Evolutionary conservation across 2,329 filamentous ascomycete genomes (phyloP), one percentile per base, ranked within the genome.

Genomic region (Colletotrichum costaricense): DNA sequence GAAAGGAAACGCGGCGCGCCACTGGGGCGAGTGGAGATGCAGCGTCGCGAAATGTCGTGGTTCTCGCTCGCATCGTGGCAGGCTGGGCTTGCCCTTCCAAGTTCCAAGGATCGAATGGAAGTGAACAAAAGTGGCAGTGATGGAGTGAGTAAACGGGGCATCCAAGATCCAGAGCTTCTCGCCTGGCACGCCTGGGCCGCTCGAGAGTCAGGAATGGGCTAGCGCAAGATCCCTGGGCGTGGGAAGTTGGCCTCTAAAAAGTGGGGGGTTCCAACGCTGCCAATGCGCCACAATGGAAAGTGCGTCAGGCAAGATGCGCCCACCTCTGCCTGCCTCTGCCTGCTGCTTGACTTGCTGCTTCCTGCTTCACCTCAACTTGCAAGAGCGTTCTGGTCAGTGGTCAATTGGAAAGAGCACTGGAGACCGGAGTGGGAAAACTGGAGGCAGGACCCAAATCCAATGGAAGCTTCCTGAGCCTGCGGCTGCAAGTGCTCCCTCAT

Each of bases 171-270:
- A 58, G 46, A 8, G 55, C 49, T 35, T 42, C 35, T 42, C 38
- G 38, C 38, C 38, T 42, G 38, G 38, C 38, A 42, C 49, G 38
- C 66, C 65, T 60, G 69, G 59, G 58, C 65, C 52, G 60, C 46
- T 72, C 35, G n/a, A 57, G 59, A 72, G 63, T 69, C 65, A 63
- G 54, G 54, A 63, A 63, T 58, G 58, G 67, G 65, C 69, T 72
- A 72, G 69, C 54, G 69, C 26, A 59, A 55, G 69, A 72, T 69
- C 69, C 66, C 24, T 55, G 66, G 59, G 58, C 28, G 22, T 26
- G 38, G 26, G 38, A 42, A 52, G 58, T 63, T 55, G 69, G 69
- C 66, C 69, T 72, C 69, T 72, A 72, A 72, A 69, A 64, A 59
- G 69, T 69, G 69, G 66, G 19, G 42, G 22, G 67, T 46, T 35